These are phyloP conservation scores for Talaromyces adpressus DNA, from an alignment of 495 filamentous ascomycete species.

Conservation along the genomic window DNA sequence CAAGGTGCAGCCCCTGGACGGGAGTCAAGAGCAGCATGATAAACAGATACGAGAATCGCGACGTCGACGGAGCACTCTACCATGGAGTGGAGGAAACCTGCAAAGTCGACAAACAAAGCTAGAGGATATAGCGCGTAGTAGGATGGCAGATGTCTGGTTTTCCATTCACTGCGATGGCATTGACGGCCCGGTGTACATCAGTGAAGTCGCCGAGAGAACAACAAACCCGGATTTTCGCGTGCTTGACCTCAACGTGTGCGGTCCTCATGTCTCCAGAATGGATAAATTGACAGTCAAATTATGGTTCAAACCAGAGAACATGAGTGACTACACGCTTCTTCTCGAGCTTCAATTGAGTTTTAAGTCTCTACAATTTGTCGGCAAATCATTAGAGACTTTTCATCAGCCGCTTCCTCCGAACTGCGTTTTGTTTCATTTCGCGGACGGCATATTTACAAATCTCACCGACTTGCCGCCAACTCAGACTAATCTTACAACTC, in stretches of 20 bases:
- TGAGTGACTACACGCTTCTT: constrained; percentile 54
- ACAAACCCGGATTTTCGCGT: constrained; percentile 88
- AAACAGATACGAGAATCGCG: constrained; percentile 17
- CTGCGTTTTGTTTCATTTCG: constrained; percentile 77
- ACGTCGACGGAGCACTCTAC: constrained; percentile 59
- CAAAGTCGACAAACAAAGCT: constrained; percentile 65
- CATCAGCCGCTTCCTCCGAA: constrained; percentile 76
- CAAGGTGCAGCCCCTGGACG: constrained; percentile 13
- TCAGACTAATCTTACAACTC: constrained; percentile 18
- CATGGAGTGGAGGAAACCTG: constrained; percentile 61
- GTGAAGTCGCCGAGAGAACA: constrained; percentile 69
- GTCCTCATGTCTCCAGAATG: constrained; percentile 55
- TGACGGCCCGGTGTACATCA: constrained; percentile 78
- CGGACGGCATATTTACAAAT: constrained; percentile 82
- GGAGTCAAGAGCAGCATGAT: constrained; percentile 16
- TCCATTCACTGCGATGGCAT: constrained; percentile 64
- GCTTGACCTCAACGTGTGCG: constrained; percentile 70
- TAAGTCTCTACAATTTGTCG: constrained; percentile 70
- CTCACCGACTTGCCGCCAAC: constrained; percentile 51
- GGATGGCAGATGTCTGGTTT: constrained; percentile 86
- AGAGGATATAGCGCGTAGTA: constrained; percentile 61
- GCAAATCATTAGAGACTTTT: constrained; percentile 64
- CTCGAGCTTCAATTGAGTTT: constrained; percentile 67
- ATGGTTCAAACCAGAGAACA: constrained; percentile 61
- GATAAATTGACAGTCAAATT: constrained; percentile 62